phyloP scores from a whole-genome alignment of 495 filamentous ascomycete genomes.

The Venustampulla echinocandica region DNA sequence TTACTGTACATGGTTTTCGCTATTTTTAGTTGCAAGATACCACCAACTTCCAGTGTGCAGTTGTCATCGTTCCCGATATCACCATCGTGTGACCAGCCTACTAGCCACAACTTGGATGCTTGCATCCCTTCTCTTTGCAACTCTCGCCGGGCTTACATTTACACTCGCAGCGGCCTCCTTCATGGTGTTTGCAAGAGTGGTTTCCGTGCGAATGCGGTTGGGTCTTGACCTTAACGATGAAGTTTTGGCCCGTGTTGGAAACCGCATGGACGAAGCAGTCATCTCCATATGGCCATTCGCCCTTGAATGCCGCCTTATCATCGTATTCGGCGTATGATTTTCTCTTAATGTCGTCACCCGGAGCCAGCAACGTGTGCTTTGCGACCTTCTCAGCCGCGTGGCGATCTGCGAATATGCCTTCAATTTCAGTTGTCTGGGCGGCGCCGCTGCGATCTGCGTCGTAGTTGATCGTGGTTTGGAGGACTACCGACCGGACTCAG shows the following conservation, averaged over 20 bases:
- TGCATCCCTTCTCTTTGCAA: conserved; percentile 8
- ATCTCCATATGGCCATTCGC: conserved; percentile 37
- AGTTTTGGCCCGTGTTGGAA: conserved; percentile 32
- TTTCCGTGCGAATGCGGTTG: conserved; percentile 13
- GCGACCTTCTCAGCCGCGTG: conserved; percentile 28
- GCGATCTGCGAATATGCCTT: conserved; percentile 29
- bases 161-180: conserved; percentile 4
- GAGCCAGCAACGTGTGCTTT: conserved; percentile 16
- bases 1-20: no score
- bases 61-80: no score
- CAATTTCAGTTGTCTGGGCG: conserved; percentile 30
- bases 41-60: no score
- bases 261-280: conserved; percentile 36
- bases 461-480: conserved; percentile 34
- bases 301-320: conserved; percentile 21
- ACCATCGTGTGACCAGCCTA: no score
- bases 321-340: conserved; percentile 34
- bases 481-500: conserved; percentile 13
- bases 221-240: conserved; percentile 27
- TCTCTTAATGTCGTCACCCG: conserved; percentile 18
- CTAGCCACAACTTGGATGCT: conserved; percentile 13
- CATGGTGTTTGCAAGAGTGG: conserved; percentile 13
- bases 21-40: no score
- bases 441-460: conserved; percentile 26
- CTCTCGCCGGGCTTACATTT: conserved; percentile 4